Evolutionary conservation across 345 rosid genomes (phyloP).

Genomic region (Orychophragmus violaceus): DNA sequence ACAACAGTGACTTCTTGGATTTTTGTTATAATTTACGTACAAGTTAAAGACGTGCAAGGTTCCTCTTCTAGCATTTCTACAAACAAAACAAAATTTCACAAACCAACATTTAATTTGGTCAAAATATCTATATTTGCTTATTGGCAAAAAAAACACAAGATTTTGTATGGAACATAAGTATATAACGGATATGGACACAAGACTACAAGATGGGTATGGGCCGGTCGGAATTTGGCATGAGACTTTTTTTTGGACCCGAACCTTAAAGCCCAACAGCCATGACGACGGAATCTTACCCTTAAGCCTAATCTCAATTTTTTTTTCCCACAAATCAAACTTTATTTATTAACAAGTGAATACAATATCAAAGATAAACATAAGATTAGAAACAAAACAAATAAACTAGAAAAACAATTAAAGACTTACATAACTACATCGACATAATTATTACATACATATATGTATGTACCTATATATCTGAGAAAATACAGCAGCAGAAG

Average conservation of each 20-base stretch:
- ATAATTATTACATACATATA: no score
- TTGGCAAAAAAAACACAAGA: neutral
- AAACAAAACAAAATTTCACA: slow-evolving; percentile 7
- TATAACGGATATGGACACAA: neutral
- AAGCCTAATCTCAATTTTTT: no score
- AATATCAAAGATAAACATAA: no score
- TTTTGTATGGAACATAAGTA: neutral
- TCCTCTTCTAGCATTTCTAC: neutral
- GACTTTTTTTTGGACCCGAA: neutral
- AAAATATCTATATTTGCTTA: neutral
- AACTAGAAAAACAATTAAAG: no score
- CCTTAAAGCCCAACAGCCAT: neutral
- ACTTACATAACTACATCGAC: no score
- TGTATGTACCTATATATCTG: no score
- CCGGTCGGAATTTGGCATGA: neutral
- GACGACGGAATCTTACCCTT: neutral
- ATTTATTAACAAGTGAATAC: no score
- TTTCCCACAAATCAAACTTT: no score
- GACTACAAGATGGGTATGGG: neutral
- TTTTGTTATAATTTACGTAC: neutral
- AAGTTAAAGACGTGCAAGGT: neutral
- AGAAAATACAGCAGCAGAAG: no score
- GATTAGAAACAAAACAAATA: no score
- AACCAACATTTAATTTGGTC: neutral
- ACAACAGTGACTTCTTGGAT: neutral